A percentile compares a stretch with the other conserved stretches of the same genome.
Evolutionary conservation across 208 protist species (phyloP).

Genomic region (Kentomonas sorsogonicus): DNA sequence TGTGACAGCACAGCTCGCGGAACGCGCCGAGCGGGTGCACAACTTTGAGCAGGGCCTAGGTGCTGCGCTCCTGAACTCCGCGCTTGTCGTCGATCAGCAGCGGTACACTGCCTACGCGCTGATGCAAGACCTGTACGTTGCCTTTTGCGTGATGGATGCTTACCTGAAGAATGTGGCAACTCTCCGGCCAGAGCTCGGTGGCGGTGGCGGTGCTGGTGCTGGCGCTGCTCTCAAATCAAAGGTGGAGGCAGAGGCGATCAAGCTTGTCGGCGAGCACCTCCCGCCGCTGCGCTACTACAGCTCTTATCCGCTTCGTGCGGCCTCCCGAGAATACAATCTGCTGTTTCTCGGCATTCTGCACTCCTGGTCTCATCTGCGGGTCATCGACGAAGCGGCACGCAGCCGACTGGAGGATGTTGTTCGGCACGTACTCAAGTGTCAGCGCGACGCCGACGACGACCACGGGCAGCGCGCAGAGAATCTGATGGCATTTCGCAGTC

Average conservation of each 20-base stretch:
- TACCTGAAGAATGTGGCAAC: constrained; percentile 47
- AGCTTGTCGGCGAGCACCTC: constrained; percentile 47
- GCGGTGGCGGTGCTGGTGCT: constrained; percentile 11
- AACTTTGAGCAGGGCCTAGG: constrained; percentile 20
- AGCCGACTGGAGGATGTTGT: constrained; percentile 62
- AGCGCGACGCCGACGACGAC: constrained; percentile 21
- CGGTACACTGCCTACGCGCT: constrained; percentile 50
- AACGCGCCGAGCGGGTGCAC: too few species aligned
- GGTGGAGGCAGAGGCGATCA: constrained; percentile 44
- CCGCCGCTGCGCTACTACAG: constrained; percentile 31
- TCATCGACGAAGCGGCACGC: constrained; percentile 30
- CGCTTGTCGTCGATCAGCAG: too few species aligned
- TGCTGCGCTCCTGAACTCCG: too few species aligned
- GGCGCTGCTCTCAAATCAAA: constrained; percentile 13
- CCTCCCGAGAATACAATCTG: constrained; percentile 44
- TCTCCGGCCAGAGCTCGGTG: too few species aligned
- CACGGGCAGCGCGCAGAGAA: neutral
- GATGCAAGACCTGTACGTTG: constrained; percentile 69
- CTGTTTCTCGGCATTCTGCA: constrained; percentile 57
- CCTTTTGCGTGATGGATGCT: constrained; percentile 66
- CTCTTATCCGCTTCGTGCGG: constrained; percentile 20
- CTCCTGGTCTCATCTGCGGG: constrained; percentile 38
- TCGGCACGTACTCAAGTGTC: constrained; percentile 45
- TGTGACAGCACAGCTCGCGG: too few species aligned
- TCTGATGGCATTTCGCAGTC: too few species aligned